These are phyloP conservation scores for Quercus phellos DNA, from an alignment of 331 rosid species.

Conservation along the genomic window DNA sequence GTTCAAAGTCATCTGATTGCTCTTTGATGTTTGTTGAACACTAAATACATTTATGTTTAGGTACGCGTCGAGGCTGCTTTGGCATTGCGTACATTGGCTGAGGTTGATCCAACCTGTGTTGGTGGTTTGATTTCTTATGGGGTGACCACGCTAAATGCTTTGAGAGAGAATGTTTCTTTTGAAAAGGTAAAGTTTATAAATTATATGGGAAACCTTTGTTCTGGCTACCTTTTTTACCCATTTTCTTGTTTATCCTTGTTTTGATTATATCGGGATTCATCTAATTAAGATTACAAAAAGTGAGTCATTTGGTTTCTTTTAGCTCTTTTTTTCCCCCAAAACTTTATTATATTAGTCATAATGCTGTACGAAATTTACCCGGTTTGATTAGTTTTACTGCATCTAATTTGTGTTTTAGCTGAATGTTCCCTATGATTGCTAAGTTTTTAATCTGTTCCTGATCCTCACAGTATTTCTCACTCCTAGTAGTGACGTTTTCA, in stretches of 20 bases:
- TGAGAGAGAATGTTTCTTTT: conserved; percentile 81
- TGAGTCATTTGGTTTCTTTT: not conserved
- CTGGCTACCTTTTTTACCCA: not conserved
- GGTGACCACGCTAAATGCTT: conserved; percentile 81
- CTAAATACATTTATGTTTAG: conserved; percentile 35
- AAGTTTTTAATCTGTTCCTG: not conserved
- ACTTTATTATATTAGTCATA: not conserved
- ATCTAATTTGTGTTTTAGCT: not conserved
- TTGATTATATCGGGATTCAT: not conserved
- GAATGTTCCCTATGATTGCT: not conserved
- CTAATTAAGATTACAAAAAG: not conserved
- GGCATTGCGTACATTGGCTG: conserved; percentile 78
- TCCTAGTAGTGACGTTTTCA: not conserved
- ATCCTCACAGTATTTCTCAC: not conserved
- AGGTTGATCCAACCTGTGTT: conserved; percentile 97
- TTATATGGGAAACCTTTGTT: conserved; percentile 7
- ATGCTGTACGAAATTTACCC: not conserved
- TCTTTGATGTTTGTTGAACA: not conserved
- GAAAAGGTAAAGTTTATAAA: conserved; percentile 64
- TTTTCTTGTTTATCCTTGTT: not conserved
- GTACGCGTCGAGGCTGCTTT: conserved; percentile 95
- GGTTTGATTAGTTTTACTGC: not conserved
- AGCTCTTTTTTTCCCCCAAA: not conserved
- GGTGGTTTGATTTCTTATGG: conserved; percentile 94
- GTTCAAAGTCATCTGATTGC: not conserved